Evolutionary conservation across 1,284 basidiomycete genomes (phyloP), one percentile per base, ranked within the genome.

Genomic region (Tilletia walkeri): DNA sequence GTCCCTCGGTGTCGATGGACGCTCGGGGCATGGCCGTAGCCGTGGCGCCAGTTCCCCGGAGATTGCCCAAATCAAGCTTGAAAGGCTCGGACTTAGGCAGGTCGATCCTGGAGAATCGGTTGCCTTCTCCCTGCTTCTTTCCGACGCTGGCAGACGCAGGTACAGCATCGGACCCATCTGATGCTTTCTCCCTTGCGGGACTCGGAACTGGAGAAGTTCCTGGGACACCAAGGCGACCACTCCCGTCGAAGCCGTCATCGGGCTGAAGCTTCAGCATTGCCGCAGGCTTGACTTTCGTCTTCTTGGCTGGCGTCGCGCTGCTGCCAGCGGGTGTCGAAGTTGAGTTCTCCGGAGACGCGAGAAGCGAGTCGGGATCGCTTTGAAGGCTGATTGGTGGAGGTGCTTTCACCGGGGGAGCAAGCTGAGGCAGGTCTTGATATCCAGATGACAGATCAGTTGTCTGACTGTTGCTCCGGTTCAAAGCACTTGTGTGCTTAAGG

Each of bases 21-120:
- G 47, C 67, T 10, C 30, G 20, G 1, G 70, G 72, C 50, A 72
- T 59, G 20, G 68, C 66, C 14, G 59, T 9, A 39, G 59, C 38
- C 4, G 36, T 18, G 34, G 30, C 59, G 6, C 38, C 38, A 39
- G 16, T 39, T 14, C 70, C 69, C 48, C 71, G 49, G 9, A 70
- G 67, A 41, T 69, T 69, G 41, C 73, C 73, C 24, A 78, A 67
- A 18, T 76, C 74, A 66, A 80, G 36, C 10, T 72, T 75, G 72
- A 80, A 80, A 30, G 79, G 79, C 67, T 80, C 79, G 2, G 78
- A 75, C 69, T 70, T 71, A 10, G 79, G 78, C 78, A 80, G 78
- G 68, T 79, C 79, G 47, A 80, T 75, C 71, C 75, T 76, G 34
- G 76, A 78, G 70, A 76, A 73, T 9, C 14, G 59, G 10, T 39